Percentiles rank a stretch among this genome's conserved stretches.
Evolutionary conservation across 2,329 filamentous ascomycete species (phyloP).

Genomic region (Scytalidium lignicola): DNA sequence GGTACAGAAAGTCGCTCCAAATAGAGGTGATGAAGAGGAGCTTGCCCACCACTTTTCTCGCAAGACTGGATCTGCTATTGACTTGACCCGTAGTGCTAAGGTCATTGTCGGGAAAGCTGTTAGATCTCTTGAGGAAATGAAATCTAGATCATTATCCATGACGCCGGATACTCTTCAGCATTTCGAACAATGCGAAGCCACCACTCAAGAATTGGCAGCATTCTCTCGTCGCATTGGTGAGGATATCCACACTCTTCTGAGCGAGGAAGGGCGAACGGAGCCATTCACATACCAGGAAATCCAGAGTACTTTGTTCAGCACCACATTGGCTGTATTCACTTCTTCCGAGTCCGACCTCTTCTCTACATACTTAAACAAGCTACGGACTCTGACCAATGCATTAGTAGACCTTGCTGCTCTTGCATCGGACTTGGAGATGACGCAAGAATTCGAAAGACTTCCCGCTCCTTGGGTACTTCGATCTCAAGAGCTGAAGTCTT

Average conservation of each 20-base stretch:
- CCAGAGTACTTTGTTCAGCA: slow-evolving; percentile 54
- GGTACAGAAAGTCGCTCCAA: slow-evolving; percentile 60
- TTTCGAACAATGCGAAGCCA: slow-evolving; percentile 65
- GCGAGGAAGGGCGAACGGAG: slow-evolving; percentile 66
- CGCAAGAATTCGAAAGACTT: slow-evolving; percentile 72
- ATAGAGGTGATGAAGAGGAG: slow-evolving; percentile 59
- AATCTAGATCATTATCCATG: slow-evolving; percentile 68
- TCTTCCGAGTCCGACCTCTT: slow-evolving; percentile 64
- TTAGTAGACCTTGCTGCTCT: slow-evolving; percentile 68
- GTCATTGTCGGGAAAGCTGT: slow-evolving; percentile 76
- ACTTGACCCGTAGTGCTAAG: slow-evolving; percentile 75
- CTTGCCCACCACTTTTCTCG: slow-evolving; percentile 61
- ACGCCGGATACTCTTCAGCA: slow-evolving; percentile 59
- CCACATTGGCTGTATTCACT: slow-evolving; percentile 45
- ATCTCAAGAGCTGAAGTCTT: slow-evolving; percentile 74
- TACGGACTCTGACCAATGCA: slow-evolving; percentile 58
- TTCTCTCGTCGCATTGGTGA: slow-evolving; percentile 62
- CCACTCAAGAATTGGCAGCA: slow-evolving; percentile 59
- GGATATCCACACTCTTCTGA: slow-evolving; percentile 59
- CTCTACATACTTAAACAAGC: slow-evolving; percentile 59
- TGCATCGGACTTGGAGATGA: slow-evolving; percentile 64
- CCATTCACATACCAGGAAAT: slow-evolving; percentile 64
- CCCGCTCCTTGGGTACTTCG: slow-evolving; percentile 79
- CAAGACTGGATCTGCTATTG: slow-evolving; percentile 66
- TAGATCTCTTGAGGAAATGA: slow-evolving; percentile 71